Evolutionary conservation across 2,329 filamentous ascomycete genomes (phyloP).

Genomic region (Ustulina deusta): DNA sequence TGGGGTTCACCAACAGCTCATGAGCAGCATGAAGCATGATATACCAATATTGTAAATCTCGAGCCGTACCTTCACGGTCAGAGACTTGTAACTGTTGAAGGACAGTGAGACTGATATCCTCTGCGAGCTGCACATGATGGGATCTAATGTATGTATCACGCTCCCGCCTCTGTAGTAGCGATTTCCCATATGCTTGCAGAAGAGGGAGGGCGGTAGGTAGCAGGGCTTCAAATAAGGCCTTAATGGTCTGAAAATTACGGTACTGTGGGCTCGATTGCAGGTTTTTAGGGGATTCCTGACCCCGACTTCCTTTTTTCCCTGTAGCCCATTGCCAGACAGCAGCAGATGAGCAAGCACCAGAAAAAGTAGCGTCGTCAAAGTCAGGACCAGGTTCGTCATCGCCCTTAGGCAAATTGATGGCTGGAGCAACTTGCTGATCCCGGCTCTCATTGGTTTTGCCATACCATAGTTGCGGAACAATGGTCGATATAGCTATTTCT

Average conservation of each 20-base stretch:
- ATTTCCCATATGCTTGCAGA: constrained; percentile 86
- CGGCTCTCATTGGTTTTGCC: constrained; percentile 45
- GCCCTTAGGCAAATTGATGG: constrained; percentile 26
- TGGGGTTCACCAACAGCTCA: constrained; percentile 81
- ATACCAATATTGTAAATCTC: constrained; percentile 84
- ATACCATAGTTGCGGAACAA: constrained; percentile 77
- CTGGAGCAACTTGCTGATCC: constrained; percentile 36
- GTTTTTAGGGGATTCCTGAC: constrained; percentile 42
- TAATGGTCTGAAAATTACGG: constrained; percentile 82
- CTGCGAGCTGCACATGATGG: constrained; percentile 67
- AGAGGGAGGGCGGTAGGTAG: constrained; percentile 85
- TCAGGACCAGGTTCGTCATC: constrained; percentile 36
- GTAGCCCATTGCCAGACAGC: constrained; percentile 45
- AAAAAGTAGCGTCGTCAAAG: constrained; percentile 47
- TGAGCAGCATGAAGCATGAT: constrained; percentile 82
- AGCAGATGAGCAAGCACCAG: constrained; percentile 45
- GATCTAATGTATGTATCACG: constrained; percentile 70
- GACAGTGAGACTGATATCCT: constrained; percentile 77
- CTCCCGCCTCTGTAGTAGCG: constrained; percentile 79
- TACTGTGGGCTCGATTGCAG: constrained; percentile 57
- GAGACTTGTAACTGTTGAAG: constrained; percentile 72
- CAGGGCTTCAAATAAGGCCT: constrained; percentile 81
- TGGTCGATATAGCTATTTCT: constrained; percentile 78
- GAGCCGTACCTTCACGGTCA: constrained; percentile 61
- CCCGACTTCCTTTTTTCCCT: constrained; percentile 35